Evolutionary conservation across 441 rosid species (phyloP).

Genomic region (Metrosideros polymorpha): DNA sequence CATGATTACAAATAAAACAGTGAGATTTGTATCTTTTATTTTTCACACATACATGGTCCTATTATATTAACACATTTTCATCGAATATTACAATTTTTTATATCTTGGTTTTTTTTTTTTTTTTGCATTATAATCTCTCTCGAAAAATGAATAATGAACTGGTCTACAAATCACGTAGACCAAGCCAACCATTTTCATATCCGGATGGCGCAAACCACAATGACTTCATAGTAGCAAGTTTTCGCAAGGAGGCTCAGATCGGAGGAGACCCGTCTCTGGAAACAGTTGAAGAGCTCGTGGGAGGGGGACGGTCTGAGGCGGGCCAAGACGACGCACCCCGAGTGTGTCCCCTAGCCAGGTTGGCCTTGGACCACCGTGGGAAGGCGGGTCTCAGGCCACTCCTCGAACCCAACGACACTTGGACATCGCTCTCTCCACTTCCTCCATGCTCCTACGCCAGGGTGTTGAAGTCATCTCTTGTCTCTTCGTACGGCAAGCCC

Average conservation of each 20-base stretch:
- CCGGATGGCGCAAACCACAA: conserved; percentile 23
- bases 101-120: background rate
- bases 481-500: conserved; percentile 35
- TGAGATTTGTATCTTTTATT: too few species aligned
- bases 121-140: background rate
- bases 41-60: too few species aligned
- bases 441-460: conserved; percentile 44
- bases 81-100: background rate
- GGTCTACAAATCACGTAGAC: background rate
- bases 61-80: background rate
- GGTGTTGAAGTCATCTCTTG: conserved; percentile 39
- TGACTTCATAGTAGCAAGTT: conserved; percentile 32
- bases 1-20: background rate
- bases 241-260: conserved; percentile 22
- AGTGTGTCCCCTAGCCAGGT: conserved; percentile 30
- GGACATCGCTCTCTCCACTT: too few species aligned
- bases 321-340: conserved; percentile 24
- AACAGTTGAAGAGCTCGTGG: conserved; percentile 27
- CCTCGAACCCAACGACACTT: too few species aligned
- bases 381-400: conserved; percentile 33
- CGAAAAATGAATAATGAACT: background rate
- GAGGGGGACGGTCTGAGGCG: conserved; percentile 28
- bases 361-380: conserved; percentile 38
- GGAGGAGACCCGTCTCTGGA: conserved; percentile 24
- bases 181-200: background rate